Conservation (phyloP, 2,329 filamentous ascomycete genomes). For the Leptosphaerulina australis region DNA sequence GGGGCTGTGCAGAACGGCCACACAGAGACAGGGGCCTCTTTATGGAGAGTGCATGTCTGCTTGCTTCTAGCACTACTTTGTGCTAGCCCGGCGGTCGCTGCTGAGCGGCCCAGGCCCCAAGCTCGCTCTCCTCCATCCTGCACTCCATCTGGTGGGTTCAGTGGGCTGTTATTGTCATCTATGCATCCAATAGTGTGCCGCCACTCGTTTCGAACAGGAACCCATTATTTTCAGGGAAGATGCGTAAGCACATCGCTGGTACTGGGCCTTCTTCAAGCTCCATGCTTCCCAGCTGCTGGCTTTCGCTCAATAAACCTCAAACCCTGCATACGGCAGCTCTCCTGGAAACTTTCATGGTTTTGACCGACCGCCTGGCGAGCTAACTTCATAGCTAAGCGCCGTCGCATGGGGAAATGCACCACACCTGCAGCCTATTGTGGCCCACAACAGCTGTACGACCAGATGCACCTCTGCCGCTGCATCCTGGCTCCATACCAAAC, state of each 20-base stretch:
- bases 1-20: slow-evolving; percentile 31
- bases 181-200: slow-evolving; percentile 18
- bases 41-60: slow-evolving; percentile 30
- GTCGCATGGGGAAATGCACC: slow-evolving; percentile 30
- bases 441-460: slow-evolving; percentile 21
- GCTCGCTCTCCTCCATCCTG: slow-evolving; percentile 27
- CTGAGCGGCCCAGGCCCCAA: slow-evolving; percentile 30
- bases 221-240: slow-evolving; percentile 3
- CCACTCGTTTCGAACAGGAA: slow-evolving; percentile 3
- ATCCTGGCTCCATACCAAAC: slow-evolving; percentile 29
- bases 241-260: slow-evolving; percentile 5
- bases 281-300: neutral
- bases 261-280: neutral
- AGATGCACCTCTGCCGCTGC: slow-evolving; percentile 31
- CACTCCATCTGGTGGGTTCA: slow-evolving; percentile 21
- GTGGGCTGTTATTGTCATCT: slow-evolving; percentile 17
- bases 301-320: slow-evolving; percentile 9
- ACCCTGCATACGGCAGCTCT: slow-evolving; percentile 12
- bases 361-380: slow-evolving; percentile 13
- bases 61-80: slow-evolving; percentile 32
- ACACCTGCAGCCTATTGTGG: slow-evolving; percentile 36
- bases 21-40: slow-evolving; percentile 33
- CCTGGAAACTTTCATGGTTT: neutral
- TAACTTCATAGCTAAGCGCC: slow-evolving; percentile 27
- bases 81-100: slow-evolving; percentile 27